A percentile compares a stretch with the other conserved stretches of the same genome.
Conservation (phyloP, 257 asterid genomes). For the Henckelia pumila region DNA sequence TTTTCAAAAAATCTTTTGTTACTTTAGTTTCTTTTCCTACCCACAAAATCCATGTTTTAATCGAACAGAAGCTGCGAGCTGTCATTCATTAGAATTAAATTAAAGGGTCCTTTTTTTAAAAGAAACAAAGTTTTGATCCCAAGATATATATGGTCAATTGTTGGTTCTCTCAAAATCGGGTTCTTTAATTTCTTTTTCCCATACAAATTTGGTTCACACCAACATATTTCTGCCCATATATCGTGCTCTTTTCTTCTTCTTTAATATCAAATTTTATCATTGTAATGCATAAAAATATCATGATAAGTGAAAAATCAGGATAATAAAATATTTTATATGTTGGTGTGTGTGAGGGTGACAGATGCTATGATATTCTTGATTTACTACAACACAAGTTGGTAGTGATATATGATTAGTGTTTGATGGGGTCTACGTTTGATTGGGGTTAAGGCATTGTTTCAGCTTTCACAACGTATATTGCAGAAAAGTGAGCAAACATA, state of each 20-base stretch:
- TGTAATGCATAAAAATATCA: no score
- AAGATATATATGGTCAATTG: neutral
- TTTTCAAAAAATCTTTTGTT: no score
- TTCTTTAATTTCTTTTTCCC: constrained; percentile 29
- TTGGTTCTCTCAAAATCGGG: neutral
- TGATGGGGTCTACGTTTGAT: neutral
- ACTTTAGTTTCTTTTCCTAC: neutral
- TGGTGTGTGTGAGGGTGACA: neutral
- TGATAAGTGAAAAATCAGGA: no score
- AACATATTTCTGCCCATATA: no score
- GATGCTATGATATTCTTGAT: neutral
- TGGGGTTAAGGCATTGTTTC: constrained; percentile 21
- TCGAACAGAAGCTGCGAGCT: neutral
- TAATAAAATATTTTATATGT: no score
- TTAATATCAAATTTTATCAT: no score
- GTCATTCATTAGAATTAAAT: neutral
- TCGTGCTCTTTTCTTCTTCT: no score
- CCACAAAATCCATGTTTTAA: neutral
- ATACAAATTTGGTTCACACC: neutral
- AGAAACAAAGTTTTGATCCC: no score
- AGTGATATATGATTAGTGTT: neutral
- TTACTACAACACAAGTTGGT: neutral
- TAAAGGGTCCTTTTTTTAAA: no score
- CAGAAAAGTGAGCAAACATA: constrained; percentile 33
- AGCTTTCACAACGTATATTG: constrained; percentile 34